phyloP scores from a whole-genome alignment of 768 basidiomycete species.

The Cubamyces sp. region DNA sequence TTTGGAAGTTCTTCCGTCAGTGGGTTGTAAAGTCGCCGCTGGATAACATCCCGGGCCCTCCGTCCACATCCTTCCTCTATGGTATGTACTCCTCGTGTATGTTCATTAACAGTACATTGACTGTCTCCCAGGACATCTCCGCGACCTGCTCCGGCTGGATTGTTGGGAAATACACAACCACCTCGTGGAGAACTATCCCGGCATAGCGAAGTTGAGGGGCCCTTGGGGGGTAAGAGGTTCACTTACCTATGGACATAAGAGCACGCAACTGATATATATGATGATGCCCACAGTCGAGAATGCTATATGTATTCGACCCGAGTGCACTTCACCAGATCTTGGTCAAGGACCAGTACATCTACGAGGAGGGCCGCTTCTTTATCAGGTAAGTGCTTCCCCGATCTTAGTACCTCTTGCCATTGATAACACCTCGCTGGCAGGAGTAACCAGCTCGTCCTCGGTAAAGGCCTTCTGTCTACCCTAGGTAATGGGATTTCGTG shows the following conservation, averaged over 20 bases:
- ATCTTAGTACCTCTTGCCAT: not conserved
- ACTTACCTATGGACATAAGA: not conserved
- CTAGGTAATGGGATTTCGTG: not conserved
- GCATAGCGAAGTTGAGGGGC: constrained; percentile 49
- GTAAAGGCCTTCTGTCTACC: constrained; percentile 2
- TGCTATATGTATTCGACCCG: constrained; percentile 25
- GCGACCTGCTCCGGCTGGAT: constrained; percentile 7
- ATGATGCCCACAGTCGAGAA: not conserved
- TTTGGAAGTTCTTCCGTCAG: constrained; percentile 9
- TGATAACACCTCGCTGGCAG: not conserved
- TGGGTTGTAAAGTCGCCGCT: constrained; percentile 16
- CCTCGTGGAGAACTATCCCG: constrained; percentile 40
- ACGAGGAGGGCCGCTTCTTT: constrained; percentile 21
- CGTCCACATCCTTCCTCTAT: constrained; percentile 18
- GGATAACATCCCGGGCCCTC: constrained; percentile 28
- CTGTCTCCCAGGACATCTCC: constrained; percentile 18
- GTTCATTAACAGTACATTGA: not conserved
- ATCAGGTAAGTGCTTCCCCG: constrained; percentile 4
- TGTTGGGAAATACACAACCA: constrained; percentile 19
- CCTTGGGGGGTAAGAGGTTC: constrained; percentile 45
- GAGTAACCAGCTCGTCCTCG: constrained; percentile 6
- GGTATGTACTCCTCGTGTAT: not conserved
- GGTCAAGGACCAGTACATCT: constrained; percentile 28
- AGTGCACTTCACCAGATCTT: constrained; percentile 26
- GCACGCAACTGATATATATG: not conserved